phyloP scores from a whole-genome alignment of 2,329 filamentous ascomycete genomes.

The Amesomyces nigricolor region DNA sequence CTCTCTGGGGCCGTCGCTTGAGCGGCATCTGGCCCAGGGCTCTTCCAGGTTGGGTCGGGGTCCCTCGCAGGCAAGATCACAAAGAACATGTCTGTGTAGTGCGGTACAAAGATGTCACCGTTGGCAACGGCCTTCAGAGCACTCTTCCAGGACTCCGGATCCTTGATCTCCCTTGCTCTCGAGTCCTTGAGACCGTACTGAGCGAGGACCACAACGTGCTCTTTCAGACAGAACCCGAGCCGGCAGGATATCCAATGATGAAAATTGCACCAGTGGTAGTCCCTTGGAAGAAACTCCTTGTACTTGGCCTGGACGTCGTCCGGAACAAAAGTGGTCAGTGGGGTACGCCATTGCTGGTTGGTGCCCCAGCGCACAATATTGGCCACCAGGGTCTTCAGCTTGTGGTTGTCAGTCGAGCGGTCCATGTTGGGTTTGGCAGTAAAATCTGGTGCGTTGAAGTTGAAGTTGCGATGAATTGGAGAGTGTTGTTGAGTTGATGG shows the following conservation, averaged over 20 bases:
- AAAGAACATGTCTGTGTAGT: slow-evolving; percentile 1
- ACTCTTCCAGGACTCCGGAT: neutral
- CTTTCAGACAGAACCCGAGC: neutral
- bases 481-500: neutral
- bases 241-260: neutral
- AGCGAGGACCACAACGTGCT: neutral
- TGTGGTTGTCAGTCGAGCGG: neutral
- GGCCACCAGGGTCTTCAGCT: neutral
- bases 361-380: slow-evolving; percentile 5
- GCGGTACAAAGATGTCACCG: neutral
- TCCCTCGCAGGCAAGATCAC: neutral
- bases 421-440: neutral
- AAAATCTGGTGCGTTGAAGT: neutral
- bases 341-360: slow-evolving; percentile 2
- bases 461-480: neutral
- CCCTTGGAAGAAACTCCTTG: neutral
- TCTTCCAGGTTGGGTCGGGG: neutral
- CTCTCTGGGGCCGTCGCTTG: too few species aligned
- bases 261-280: neutral
- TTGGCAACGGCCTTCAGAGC: neutral
- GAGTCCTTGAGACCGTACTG: neutral
- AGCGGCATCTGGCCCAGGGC: neutral
- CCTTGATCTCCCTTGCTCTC: neutral
- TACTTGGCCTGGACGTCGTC: neutral
- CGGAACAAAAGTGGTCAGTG: neutral